Percentiles rank a stretch among this genome's conserved stretches.
Evolutionary conservation across 2,329 filamentous ascomycete genomes (phyloP).

Genomic region (Alternaria sp.): DNA sequence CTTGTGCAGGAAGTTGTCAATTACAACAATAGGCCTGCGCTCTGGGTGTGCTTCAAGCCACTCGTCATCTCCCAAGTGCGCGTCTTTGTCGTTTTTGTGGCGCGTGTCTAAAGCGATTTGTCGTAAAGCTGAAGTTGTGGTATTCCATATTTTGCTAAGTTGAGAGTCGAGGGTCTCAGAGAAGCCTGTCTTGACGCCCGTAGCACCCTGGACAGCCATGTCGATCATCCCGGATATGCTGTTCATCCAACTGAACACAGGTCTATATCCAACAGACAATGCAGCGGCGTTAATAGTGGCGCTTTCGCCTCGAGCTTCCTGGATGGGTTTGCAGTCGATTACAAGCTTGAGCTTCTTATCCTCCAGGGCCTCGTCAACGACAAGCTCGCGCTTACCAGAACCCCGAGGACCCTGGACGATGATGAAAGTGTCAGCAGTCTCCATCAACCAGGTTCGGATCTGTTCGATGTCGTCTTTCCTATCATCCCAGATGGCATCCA

Average conservation of each 20-base stretch:
- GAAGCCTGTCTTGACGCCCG: slow-evolving; percentile 92
- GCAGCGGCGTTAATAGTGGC: slow-evolving; percentile 85
- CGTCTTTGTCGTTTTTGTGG: slow-evolving; percentile 76
- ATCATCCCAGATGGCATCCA: slow-evolving; percentile 87
- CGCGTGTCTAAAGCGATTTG: slow-evolving; percentile 75
- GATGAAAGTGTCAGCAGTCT: slow-evolving; percentile 90
- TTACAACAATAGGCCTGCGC: slow-evolving; percentile 79
- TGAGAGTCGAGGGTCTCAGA: slow-evolving; percentile 92
- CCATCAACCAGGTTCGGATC: slow-evolving; percentile 84
- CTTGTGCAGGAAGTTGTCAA: slow-evolving; percentile 92
- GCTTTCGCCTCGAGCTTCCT: slow-evolving; percentile 87
- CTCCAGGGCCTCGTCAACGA: slow-evolving; percentile 83
- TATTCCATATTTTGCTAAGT: slow-evolving; percentile 87
- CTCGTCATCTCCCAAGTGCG: slow-evolving; percentile 78
- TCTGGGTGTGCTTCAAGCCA: slow-evolving; percentile 92
- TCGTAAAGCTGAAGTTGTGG: slow-evolving; percentile 79
- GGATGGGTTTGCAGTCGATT: slow-evolving; percentile 91
- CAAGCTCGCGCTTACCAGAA: slow-evolving; percentile 87
- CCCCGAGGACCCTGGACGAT: slow-evolving; percentile 92
- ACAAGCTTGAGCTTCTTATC: slow-evolving; percentile 79
- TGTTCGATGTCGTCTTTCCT: slow-evolving; percentile 82
- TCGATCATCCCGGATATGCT: slow-evolving; percentile 92
- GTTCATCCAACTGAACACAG: slow-evolving; percentile 96
- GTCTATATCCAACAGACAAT: slow-evolving; percentile 83
- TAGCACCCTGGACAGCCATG: slow-evolving; percentile 90